A percentile compares a stretch with the other conserved stretches of the same genome.
Conservation (phyloP, 1,139 yeast genomes). For the Yamadazyma diospyri region DNA sequence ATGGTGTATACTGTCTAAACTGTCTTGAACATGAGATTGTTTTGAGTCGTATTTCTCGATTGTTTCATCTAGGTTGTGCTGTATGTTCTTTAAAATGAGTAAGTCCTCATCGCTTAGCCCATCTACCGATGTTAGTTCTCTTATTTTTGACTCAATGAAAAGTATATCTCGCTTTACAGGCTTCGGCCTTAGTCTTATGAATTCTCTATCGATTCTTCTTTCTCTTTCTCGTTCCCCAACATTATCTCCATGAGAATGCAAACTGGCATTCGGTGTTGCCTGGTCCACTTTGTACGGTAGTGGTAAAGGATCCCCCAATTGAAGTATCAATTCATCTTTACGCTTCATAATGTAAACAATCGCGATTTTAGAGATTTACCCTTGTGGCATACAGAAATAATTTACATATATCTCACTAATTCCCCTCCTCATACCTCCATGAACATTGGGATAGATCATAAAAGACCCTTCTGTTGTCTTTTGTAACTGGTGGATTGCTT, state of each 20-base stretch:
- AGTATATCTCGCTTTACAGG: conserved; percentile 1
- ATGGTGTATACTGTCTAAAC: too few species aligned
- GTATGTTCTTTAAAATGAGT: not conserved
- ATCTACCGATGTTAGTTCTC: not conserved
- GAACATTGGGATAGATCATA: too few species aligned
- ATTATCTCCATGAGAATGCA: too few species aligned
- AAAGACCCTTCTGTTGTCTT: conserved; percentile 14
- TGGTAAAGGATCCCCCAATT: conserved; percentile 37
- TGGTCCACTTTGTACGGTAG: conserved; percentile 29
- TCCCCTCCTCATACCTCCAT: too few species aligned
- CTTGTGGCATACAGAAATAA: too few species aligned
- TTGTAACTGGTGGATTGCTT: conserved; percentile 17
- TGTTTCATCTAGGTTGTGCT: conserved; percentile 1
- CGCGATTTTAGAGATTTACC: not conserved
- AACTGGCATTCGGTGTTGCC: too few species aligned
- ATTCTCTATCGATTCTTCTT: too few species aligned
- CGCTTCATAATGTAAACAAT: not conserved
- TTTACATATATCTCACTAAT: too few species aligned
- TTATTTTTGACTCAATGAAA: not conserved
- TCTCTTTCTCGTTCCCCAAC: too few species aligned
- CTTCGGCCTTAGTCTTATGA: conserved; percentile 2
- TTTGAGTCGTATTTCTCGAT: conserved; percentile 9
- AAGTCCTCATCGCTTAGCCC: not conserved
- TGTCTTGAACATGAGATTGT: too few species aligned
- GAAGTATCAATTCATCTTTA: conserved; percentile 7